These are phyloP conservation scores for Monascus ruber DNA, from an alignment of 2,329 filamentous ascomycete genomes.

Conservation along the genomic window DNA sequence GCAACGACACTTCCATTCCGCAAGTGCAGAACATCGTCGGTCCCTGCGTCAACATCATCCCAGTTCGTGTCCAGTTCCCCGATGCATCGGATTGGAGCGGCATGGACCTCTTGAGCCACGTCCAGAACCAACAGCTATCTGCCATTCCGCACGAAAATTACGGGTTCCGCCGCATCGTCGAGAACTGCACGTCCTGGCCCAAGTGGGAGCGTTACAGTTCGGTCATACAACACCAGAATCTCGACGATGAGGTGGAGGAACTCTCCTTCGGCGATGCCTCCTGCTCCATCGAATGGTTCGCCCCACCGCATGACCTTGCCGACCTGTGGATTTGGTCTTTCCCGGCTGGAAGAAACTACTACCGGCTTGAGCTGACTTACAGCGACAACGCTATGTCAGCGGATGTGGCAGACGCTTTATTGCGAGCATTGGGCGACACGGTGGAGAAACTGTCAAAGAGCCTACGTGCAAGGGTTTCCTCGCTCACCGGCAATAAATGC, in stretches of 20 bases:
- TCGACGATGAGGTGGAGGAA: not conserved
- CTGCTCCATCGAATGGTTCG: too few relatives aligned
- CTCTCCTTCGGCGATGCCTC: too few relatives aligned
- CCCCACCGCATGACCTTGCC: too few relatives aligned
- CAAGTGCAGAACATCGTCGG: conserved; percentile 43
- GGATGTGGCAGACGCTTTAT: too few relatives aligned
- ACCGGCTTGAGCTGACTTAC: too few relatives aligned
- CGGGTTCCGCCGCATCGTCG: not conserved
- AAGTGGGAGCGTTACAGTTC: not conserved
- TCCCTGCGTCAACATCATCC: conserved; percentile 51
- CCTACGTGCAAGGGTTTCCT: too few relatives aligned
- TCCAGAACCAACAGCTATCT: conserved; percentile 38
- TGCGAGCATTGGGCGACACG: too few relatives aligned
- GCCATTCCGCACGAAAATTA: not conserved
- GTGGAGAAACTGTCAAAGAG: too few relatives aligned
- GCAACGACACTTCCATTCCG: conserved; percentile 38
- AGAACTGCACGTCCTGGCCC: not conserved
- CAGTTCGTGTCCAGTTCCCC: conserved; percentile 43
- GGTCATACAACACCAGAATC: not conserved
- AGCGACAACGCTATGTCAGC: too few relatives aligned
- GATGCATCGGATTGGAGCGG: conserved; percentile 27
- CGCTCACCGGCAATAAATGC: too few relatives aligned
- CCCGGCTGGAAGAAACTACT: too few relatives aligned
- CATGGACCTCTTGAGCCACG: conserved; percentile 33
- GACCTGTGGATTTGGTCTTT: too few relatives aligned